Evolutionary conservation across 257 asterid genomes (phyloP).

Genomic region (Avicennia marina): DNA sequence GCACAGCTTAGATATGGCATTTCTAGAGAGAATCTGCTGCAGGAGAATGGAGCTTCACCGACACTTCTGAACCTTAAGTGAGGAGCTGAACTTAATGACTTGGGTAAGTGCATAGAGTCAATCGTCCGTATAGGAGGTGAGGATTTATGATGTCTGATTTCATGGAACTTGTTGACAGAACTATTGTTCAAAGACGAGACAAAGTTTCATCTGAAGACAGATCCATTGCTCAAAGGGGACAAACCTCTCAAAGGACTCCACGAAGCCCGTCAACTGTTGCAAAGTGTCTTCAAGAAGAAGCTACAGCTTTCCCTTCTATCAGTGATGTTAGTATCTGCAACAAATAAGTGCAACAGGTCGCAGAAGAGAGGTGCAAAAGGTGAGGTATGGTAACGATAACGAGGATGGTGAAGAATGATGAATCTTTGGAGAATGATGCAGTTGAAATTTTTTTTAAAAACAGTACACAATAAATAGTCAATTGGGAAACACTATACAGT

Average conservation of each 20-base stretch:
- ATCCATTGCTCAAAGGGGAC: constrained; percentile 39
- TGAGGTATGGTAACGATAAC: too few relatives aligned
- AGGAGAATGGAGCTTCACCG: constrained; percentile 49
- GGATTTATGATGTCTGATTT: neutral
- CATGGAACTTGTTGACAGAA: constrained; percentile 30
- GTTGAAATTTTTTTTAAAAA: too few relatives aligned
- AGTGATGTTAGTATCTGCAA: too few relatives aligned
- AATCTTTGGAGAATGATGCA: too few relatives aligned
- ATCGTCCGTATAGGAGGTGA: neutral
- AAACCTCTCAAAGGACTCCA: constrained; percentile 42
- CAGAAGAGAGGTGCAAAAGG: too few relatives aligned
- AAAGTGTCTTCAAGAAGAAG: constrained; percentile 65
- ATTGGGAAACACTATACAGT: too few relatives aligned
- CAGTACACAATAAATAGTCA: too few relatives aligned
- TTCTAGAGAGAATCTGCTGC: constrained; percentile 56
- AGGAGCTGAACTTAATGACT: constrained; percentile 39
- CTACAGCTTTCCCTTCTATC: constrained; percentile 46
- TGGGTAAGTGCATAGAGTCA: constrained; percentile 35
- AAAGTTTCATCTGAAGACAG: constrained; percentile 47
- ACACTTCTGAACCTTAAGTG: constrained; percentile 37
- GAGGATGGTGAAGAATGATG: too few relatives aligned
- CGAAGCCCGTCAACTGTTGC: constrained; percentile 68
- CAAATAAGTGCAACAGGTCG: too few relatives aligned
- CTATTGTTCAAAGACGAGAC: constrained; percentile 52
- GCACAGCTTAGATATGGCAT: constrained; percentile 56